phyloP scores from a whole-genome alignment of 331 rosid genomes.

The Erythrophleum ivorense region DNA sequence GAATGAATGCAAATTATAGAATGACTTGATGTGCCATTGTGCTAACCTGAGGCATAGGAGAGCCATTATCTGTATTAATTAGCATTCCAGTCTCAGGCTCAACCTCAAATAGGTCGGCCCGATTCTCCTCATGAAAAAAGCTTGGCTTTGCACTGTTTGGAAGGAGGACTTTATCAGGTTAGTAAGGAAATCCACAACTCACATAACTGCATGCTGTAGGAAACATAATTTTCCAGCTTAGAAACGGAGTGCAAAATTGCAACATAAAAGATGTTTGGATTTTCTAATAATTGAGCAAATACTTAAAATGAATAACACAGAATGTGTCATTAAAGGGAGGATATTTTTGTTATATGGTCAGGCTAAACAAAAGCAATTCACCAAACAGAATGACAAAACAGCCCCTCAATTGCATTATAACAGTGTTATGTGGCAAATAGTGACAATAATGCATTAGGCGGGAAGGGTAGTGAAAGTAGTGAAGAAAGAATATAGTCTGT shows the following conservation, averaged over 20 bases:
- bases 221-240: conserved; percentile 21
- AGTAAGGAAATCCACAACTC: conserved; percentile 21
- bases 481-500: too few species aligned
- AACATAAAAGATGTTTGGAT: conserved; percentile 5
- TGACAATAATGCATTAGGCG: background rate
- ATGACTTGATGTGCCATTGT: conserved; percentile 12
- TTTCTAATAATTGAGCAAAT: conserved; percentile 28
- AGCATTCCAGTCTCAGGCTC: conserved; percentile 75
- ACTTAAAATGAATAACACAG: background rate
- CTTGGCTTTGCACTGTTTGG: conserved; percentile 70
- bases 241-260: conserved; percentile 8
- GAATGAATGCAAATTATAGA: conserved; percentile 3
- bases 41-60: conserved; percentile 71
- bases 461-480: background rate
- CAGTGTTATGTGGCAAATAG: background rate
- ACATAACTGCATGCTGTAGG: conserved; percentile 13
- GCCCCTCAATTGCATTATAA: background rate
- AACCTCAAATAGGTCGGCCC: conserved; percentile 71
- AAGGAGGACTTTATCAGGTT: conserved; percentile 18
- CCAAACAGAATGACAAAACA: background rate
- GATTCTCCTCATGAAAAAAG: conserved; percentile 72
- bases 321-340: background rate
- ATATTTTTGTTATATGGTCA: background rate
- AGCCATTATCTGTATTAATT: conserved; percentile 77
- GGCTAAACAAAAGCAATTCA: background rate